phyloP scores from a whole-genome alignment of 2,329 filamentous ascomycete genomes.

The Shiraia sp. region DNA sequence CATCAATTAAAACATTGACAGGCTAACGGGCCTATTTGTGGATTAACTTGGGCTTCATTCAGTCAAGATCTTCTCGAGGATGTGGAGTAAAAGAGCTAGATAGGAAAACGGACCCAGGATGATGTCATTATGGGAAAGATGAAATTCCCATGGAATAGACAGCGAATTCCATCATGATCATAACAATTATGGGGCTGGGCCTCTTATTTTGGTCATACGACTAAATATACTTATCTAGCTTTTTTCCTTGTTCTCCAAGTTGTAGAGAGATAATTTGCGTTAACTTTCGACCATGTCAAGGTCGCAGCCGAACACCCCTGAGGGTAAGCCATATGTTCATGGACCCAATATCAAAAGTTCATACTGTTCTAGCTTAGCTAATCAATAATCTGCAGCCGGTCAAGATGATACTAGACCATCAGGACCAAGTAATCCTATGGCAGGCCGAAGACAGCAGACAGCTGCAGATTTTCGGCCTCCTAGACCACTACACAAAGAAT shows the following conservation, averaged over 20 bases:
- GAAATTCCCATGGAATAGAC: constrained; percentile 7
- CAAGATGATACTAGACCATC: constrained; percentile 1
- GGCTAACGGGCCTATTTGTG: too few species aligned
- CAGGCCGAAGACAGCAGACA: constrained; percentile 9
- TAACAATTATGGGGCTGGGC: too few species aligned
- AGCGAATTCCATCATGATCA: constrained; percentile 5
- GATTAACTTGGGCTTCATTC: too few species aligned
- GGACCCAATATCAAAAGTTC: too few species aligned
- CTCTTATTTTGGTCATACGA: too few species aligned
- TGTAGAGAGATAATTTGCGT: not conserved
- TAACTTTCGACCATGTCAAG: constrained; percentile 13
- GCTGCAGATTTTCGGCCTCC: constrained; percentile 9
- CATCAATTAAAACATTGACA: too few species aligned
- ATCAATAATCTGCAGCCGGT: constrained; percentile 1
- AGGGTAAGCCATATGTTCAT: constrained; percentile 4
- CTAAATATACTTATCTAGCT: not conserved
- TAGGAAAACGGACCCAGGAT: constrained; percentile 1
- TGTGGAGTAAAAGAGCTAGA: too few species aligned
- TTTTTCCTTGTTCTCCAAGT: too few species aligned
- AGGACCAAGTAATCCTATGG: constrained; percentile 4
- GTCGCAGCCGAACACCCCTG: constrained; percentile 5
- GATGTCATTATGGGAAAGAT: constrained; percentile 9
- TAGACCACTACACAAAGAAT: constrained; percentile 12
- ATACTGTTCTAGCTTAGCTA: too few species aligned
- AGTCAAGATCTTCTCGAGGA: too few species aligned